These are phyloP conservation scores for Amanita fuliginea DNA, from an alignment of 768 basidiomycete genomes.

Conservation along the genomic window DNA sequence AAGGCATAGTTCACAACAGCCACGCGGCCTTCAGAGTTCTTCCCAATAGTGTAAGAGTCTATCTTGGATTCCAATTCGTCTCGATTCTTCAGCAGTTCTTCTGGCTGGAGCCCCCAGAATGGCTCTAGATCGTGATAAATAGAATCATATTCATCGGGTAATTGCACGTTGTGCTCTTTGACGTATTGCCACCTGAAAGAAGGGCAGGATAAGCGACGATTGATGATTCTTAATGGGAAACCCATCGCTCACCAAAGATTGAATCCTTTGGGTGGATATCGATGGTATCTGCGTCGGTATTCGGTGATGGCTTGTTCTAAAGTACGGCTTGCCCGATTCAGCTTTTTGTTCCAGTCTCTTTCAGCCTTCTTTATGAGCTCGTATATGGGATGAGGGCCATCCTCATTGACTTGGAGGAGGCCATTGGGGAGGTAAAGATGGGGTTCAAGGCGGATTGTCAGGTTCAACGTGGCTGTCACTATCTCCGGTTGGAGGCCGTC, in stretches of 20 bases:
- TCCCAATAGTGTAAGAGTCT: slow-evolving; percentile 32
- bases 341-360: slow-evolving; percentile 41
- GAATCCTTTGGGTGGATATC: slow-evolving; percentile 79
- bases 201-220: background rate
- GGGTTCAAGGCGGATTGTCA: slow-evolving; percentile 8
- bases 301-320: slow-evolving; percentile 65
- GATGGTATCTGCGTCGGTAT: slow-evolving; percentile 65
- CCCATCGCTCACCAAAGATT: slow-evolving; percentile 58
- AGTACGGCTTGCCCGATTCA: slow-evolving; percentile 64
- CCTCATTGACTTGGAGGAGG: slow-evolving; percentile 27
- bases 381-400: slow-evolving; percentile 62
- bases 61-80: slow-evolving; percentile 24
- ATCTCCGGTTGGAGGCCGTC: background rate
- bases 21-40: slow-evolving; percentile 15
- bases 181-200: slow-evolving; percentile 40
- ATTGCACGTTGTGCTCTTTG: slow-evolving; percentile 57
- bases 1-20: slow-evolving; percentile 24
- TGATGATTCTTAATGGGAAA: background rate
- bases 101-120: slow-evolving; percentile 60
- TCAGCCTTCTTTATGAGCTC: slow-evolving; percentile 67
- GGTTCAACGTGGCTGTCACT: background rate
- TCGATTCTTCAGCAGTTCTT: slow-evolving; percentile 26
- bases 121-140: slow-evolving; percentile 69
- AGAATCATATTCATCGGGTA: slow-evolving; percentile 81
- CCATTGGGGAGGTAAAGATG: slow-evolving; percentile 27